phyloP scores from a whole-genome alignment of 73 alveolate genomes.

The Paramecium sexaurelia region DNA sequence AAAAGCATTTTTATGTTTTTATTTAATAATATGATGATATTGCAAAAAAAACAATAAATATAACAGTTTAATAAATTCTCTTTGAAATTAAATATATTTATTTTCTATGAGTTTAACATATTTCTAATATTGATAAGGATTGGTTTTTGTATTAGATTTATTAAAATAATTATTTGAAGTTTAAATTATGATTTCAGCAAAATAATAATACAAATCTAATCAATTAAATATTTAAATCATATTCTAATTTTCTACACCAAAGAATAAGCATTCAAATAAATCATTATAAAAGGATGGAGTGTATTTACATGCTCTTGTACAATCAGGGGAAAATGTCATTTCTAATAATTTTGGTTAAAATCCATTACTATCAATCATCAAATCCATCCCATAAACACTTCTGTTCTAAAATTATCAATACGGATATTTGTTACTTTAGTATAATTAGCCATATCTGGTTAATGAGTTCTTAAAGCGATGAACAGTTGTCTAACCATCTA shows the following conservation, averaged over 20 bases:
- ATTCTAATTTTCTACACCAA: conserved; percentile 55
- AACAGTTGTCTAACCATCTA: conserved; percentile 54
- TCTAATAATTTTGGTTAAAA: conserved; percentile 88
- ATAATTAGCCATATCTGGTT: conserved; percentile 65
- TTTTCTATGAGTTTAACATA: conserved; percentile 16
- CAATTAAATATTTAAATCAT: conserved; percentile 31
- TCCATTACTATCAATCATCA: conserved; percentile 77
- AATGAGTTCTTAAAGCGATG: conserved; percentile 48
- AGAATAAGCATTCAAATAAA: conserved; percentile 78
- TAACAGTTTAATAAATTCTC: conserved; percentile 33
- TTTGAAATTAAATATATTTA: conserved; percentile 28
- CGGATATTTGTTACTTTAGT: not conserved
- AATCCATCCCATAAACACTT: conserved; percentile 89
- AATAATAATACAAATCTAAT: not conserved
- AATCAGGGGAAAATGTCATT: conserved; percentile 91
- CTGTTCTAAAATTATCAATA: conserved; percentile 22
- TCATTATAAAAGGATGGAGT: conserved; percentile 87
- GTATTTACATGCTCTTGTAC: conserved; percentile 89
- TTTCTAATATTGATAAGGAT: not conserved
- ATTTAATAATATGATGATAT: too few species aligned
- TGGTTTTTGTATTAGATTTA: not conserved
- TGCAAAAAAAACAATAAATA: too few species aligned
- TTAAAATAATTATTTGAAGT: not conserved
- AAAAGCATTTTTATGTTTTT: too few species aligned
- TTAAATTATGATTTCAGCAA: too few species aligned